A percentile compares a stretch with the other conserved stretches of the same genome.
These are phyloP conservation scores for Chlamydomonas sphaeroides DNA, from an alignment of 139 green algal species.

Conservation along the genomic window DNA sequence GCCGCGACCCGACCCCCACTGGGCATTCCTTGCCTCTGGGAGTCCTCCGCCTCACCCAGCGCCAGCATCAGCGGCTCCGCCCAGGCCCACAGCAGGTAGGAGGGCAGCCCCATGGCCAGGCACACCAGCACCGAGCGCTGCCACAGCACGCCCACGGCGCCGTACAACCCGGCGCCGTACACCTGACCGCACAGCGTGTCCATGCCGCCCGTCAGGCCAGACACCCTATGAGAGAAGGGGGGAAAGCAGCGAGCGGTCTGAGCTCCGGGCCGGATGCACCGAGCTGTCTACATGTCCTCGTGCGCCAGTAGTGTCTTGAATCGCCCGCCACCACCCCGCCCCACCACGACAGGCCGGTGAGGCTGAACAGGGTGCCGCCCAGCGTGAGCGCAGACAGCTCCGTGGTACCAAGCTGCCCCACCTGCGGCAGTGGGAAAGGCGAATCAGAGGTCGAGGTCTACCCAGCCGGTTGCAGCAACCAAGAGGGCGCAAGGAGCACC, in stretches of 20 bases:
- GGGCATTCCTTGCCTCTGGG: no score
- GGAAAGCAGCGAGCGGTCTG: not conserved
- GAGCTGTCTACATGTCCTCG: no score
- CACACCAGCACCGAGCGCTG: slow-evolving; percentile 30
- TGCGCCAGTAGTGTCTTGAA: no score
- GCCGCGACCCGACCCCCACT: no score
- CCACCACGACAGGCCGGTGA: slow-evolving; percentile 39
- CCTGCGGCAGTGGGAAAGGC: slow-evolving; percentile 7
- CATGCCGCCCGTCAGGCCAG: slow-evolving; percentile 21
- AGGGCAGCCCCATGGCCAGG: not conserved
- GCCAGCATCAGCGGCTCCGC: not conserved
- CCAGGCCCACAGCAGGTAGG: slow-evolving; percentile 20
- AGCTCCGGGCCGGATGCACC: no score
- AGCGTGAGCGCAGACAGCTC: slow-evolving; percentile 41
- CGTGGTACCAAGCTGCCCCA: slow-evolving; percentile 23
- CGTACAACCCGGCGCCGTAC: slow-evolving; percentile 32
- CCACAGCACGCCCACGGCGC: slow-evolving; percentile 28
- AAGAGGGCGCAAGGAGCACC: not conserved
- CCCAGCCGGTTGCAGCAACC: not conserved
- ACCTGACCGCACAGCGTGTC: slow-evolving; percentile 40
- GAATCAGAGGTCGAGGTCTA: not conserved
- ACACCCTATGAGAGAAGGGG: not conserved
- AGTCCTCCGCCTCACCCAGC: no score
- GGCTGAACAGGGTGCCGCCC: slow-evolving; percentile 39
- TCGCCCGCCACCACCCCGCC: no score